Evolutionary conservation across 768 basidiomycete species (phyloP), one percentile per base, ranked within the genome.

Genomic region (Termitomyces sp.): DNA sequence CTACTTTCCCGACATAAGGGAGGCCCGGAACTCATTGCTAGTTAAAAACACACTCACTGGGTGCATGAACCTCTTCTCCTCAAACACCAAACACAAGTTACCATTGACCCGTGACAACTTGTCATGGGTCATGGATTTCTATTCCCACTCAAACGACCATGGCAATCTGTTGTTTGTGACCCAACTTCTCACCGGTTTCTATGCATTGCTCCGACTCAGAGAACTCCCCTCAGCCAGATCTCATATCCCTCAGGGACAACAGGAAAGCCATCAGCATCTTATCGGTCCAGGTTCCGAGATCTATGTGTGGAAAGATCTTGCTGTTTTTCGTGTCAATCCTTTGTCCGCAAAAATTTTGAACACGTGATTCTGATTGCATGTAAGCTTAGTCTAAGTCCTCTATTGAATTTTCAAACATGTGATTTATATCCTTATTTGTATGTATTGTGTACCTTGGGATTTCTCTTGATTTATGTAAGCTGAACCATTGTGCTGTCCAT

Each of bases 1-100:
- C 0, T 56, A 58, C 23, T 77, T 63, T 56, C 74, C 76, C 0
- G 12, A 57, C 2, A 63, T 72, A 1, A 62, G 66, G 1, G n/a
- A 13, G 0, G 29, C 40, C 13, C 63, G 68, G 2, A 43, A 53
- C 6, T 54, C 53, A 9, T 31, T 33, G 0, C 57, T 74, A 0
- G 72, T 75, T 0, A 9, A 18, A 0, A 47, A 60, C 3, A 70
- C 71, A 0, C 52, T 72, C 0, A 10, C 16, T 0, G 73, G 73
- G 1, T 66, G 59, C 53, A 56, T 57, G 12, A 68, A 7, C 0
- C 4, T 36, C 3, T 3, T 6, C 1, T 36, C 35, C 35, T 16
- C 35, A 13, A 36, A 36, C 35, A 36, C 16, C 2, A 36, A 36
- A n/a, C 16, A 7, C 35, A 71, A 72, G 36, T 54, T 38, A 0